A percentile compares a stretch with the other conserved stretches of the same genome.
Conservation (phyloP, 345 rosid genomes). For the Murraya koenigii region DNA sequence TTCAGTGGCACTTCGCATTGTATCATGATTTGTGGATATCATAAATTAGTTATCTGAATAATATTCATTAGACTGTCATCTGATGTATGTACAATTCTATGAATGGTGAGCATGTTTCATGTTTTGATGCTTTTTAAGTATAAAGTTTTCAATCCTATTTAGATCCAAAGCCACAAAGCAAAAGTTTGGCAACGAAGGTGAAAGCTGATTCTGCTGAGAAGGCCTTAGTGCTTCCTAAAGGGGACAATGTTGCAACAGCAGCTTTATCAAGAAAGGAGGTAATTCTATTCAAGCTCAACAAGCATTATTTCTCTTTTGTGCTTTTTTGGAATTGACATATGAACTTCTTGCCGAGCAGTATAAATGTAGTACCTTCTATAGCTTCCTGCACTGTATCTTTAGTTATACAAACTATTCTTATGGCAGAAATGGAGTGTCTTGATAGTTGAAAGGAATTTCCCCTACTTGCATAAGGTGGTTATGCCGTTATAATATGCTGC, state of each 20-base stretch:
- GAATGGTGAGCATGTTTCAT: neutral
- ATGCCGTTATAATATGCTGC: neutral
- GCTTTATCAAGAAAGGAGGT: constrained; percentile 35
- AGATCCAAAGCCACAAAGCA: constrained; percentile 20
- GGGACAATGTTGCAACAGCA: constrained; percentile 17
- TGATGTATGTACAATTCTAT: neutral
- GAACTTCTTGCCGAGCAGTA: neutral
- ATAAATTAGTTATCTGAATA: neutral
- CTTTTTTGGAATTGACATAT: neutral
- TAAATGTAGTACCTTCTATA: neutral
- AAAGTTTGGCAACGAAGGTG: constrained; percentile 1
- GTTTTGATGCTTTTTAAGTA: neutral
- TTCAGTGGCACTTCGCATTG: neutral
- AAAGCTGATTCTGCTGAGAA: constrained; percentile 16
- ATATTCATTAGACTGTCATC: neutral
- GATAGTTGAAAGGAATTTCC: neutral
- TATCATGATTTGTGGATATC: neutral
- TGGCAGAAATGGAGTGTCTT: neutral
- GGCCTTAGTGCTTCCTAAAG: constrained; percentile 18
- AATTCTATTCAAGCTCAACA: neutral
- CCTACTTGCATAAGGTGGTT: constrained; percentile 1
- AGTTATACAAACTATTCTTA: neutral
- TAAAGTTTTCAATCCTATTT: constrained; percentile 5
- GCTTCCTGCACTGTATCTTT: neutral
- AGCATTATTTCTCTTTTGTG: neutral